Evolutionary conservation across 1,284 basidiomycete species (phyloP).

Genomic region (Takashimella tepidaria): DNA sequence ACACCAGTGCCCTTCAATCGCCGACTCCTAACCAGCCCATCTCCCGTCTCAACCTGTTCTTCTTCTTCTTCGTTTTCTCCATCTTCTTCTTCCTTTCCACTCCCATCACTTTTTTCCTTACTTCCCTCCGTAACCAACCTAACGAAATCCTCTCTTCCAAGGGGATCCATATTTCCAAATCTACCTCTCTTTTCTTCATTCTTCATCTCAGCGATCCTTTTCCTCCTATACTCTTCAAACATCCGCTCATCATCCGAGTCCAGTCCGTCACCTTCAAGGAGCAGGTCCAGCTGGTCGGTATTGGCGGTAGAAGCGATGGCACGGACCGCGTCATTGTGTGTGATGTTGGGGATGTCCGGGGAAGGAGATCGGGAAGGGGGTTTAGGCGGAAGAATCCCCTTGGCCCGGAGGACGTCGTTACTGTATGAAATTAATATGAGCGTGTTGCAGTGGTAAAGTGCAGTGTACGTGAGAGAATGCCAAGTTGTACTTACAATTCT

Average conservation of each 20-base stretch:
- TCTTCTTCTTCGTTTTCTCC: constrained; percentile 36
- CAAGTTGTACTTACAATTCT: constrained; percentile 68
- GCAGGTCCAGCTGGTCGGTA: constrained; percentile 58
- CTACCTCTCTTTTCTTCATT: constrained; percentile 60
- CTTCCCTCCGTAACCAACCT: constrained; percentile 92
- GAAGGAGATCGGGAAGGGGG: constrained; percentile 59
- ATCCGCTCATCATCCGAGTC: constrained; percentile 75
- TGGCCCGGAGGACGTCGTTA: constrained; percentile 85
- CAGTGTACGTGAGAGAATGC: background rate
- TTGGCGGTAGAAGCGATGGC: constrained; percentile 52
- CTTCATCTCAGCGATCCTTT: constrained; percentile 64
- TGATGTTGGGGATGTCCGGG: constrained; percentile 55
- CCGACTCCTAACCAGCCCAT: constrained; percentile 26
- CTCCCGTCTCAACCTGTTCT: constrained; percentile 42
- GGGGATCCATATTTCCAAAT: constrained; percentile 84
- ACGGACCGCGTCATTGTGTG: constrained; percentile 48
- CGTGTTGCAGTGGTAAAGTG: background rate
- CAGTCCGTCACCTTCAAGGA: constrained; percentile 62
- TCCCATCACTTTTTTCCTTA: constrained; percentile 59
- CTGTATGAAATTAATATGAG: constrained; percentile 48
- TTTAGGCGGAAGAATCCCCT: constrained; percentile 80
- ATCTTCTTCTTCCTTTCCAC: constrained; percentile 53
- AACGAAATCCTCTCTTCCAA: constrained; percentile 88
- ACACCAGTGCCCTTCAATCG: constrained; percentile 52
- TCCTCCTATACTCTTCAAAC: constrained; percentile 63